phyloP scores from a whole-genome alignment of 805 yeast species.

The Teunomyces kruisii region DNA sequence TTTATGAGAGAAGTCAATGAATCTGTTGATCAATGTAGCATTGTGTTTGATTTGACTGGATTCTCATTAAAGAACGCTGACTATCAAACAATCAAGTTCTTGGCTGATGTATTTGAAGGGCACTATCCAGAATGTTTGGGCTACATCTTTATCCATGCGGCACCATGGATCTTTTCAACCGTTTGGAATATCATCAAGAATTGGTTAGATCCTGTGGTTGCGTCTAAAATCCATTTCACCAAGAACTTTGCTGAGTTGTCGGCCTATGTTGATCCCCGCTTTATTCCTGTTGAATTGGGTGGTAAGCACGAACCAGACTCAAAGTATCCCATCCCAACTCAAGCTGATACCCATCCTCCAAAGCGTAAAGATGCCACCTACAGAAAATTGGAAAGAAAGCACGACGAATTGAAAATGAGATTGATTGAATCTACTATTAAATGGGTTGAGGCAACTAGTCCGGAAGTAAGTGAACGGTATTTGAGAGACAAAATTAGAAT shows the following conservation, averaged over 20 bases:
- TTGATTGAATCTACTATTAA: conserved; percentile 63
- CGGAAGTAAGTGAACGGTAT: conserved; percentile 47
- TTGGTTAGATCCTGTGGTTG: conserved; percentile 97
- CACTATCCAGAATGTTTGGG: conserved; percentile 96
- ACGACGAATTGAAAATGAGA: conserved; percentile 52
- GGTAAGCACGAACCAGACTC: conserved; percentile 64
- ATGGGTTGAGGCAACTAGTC: conserved; percentile 72
- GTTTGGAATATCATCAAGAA: conserved; percentile 90
- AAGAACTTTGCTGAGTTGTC: conserved; percentile 65
- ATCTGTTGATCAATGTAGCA: conserved; percentile 76
- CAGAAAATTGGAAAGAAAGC: conserved; percentile 45
- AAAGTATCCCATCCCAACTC: conserved; percentile 61
- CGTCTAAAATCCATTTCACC: conserved; percentile 84
- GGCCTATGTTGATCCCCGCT: conserved; percentile 55
- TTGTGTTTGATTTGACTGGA: conserved; percentile 82
- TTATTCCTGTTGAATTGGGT: conserved; percentile 72
- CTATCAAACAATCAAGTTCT: conserved; percentile 84
- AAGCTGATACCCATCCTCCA: conserved; percentile 48
- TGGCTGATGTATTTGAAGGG: conserved; percentile 88
- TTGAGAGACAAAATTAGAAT: conserved; percentile 55
- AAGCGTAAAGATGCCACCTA: conserved; percentile 42
- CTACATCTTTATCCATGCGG: conserved; percentile 79
- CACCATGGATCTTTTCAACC: conserved; percentile 96
- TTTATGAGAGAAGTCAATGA: conserved; percentile 56
- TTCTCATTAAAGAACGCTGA: conserved; percentile 93